Base-by-base conservation (phyloP, 805 yeast genomes). In the Kazachstania psychrophila region DNA sequence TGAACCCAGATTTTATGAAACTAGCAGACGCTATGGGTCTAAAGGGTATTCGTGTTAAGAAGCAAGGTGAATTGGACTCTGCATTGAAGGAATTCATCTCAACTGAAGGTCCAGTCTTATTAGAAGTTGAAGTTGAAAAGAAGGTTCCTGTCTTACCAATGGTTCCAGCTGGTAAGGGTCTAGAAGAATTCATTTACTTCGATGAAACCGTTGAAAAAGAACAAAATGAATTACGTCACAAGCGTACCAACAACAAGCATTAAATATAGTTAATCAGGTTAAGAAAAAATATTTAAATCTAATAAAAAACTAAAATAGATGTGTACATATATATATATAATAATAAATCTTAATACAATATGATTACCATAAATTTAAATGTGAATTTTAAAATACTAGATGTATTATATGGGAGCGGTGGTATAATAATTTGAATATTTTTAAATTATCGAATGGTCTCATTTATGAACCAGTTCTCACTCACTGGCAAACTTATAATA, bases 161-260 rank as follows among this genome's bases (percentile, higher is more conserved):
- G 94, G 97, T 92, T 37, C 95, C 98, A 37, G 94, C 78, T 42
- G 98, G 97, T 51, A 85, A 83, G 62, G 95, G 83, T 45, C 72
- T 92, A 54, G 89, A 92, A 56, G 97, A 92, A 63, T 88, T 89
- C 60, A 82, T 92, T 48, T 71, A 72, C 32, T 92, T 79, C 63
- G 96, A 89, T 59, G 78, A 86, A 31, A 82, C 74, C 49, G 80
- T 77, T 38, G 95, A 86, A 67, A 68, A 65, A 54, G 74, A 78
- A 62, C 81, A 80, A 60, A 70, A 65, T 26, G 75, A 69, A 54
- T 65, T 80, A 54, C 78, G 94, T 68, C 64, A 56, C 37, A 64
- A 80, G 61, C 79, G 89, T 69, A 83, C 92, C 14, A 69, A 71
- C 30, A 89, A 89, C 48, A 67, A 72, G 60, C 75, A 80, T 62